Conservation (phyloP, 2,329 filamentous ascomycete genomes). For the Nigrograna mackinnonii region DNA sequence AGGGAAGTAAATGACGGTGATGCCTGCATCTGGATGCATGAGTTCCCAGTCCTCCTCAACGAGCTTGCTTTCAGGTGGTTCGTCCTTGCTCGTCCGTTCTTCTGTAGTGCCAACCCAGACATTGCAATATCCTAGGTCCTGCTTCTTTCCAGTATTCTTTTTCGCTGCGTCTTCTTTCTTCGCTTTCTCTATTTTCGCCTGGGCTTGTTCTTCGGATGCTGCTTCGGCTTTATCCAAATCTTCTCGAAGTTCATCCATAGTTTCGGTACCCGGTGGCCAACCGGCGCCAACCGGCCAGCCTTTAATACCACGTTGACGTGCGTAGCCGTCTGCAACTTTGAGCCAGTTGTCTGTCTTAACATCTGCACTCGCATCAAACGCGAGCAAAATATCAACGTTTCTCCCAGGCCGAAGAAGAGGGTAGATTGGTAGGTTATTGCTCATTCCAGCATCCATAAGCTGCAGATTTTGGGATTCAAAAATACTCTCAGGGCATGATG, state of each 20-base stretch:
- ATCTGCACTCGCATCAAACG: conserved; percentile 93
- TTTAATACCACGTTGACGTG: conserved; percentile 83
- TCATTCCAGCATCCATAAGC: conserved; percentile 96
- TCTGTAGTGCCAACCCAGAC: conserved; percentile 89
- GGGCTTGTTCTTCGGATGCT: conserved; percentile 61
- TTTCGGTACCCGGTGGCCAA: conserved; percentile 73
- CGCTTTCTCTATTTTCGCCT: conserved; percentile 66
- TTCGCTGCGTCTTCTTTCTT: conserved; percentile 27
- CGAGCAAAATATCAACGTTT: conserved; percentile 85
- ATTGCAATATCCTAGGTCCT: conserved; percentile 82
- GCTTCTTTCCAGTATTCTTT: conserved; percentile 34
- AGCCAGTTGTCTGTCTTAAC: conserved; percentile 96
- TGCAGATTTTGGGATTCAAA: conserved; percentile 67
- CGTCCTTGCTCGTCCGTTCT: conserved; percentile 64
- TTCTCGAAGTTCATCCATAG: conserved; percentile 62
- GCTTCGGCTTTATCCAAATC: conserved; percentile 72
- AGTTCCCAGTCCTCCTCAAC: conserved; percentile 68
- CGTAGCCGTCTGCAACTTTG: conserved; percentile 90
- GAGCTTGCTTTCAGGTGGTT: conserved; percentile 58
- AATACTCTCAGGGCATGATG: conserved; percentile 77
- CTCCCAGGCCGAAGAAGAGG: conserved; percentile 86
- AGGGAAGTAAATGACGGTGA: conserved; percentile 89
- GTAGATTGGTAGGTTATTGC: conserved; percentile 96
- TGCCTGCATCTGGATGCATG: conserved; percentile 77
- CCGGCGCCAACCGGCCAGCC: conserved; percentile 96